These are phyloP conservation scores for Cunninghamia lanceolata DNA, from an alignment of 75 land plant genomes.

Conservation along the genomic window DNA sequence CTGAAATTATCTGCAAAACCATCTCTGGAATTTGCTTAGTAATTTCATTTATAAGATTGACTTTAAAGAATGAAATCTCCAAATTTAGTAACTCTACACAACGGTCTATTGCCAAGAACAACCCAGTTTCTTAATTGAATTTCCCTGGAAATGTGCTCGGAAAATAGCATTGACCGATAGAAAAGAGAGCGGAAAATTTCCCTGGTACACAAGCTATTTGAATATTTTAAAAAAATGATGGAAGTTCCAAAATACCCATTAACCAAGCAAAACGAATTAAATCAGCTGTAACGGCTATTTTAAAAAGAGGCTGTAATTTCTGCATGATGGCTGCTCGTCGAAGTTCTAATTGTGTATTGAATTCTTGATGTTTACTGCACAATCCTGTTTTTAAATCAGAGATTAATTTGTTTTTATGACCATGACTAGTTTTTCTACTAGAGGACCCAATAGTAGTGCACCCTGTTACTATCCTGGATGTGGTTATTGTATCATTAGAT, in stretches of 20 bases:
- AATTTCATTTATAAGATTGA: no score
- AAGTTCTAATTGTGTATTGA: neutral
- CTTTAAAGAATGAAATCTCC: neutral
- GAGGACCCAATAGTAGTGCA: no score
- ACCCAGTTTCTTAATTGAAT: neutral
- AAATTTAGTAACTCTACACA: neutral
- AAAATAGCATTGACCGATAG: neutral
- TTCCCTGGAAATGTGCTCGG: neutral
- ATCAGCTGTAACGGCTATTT: no score
- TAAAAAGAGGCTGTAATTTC: neutral
- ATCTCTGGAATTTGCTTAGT: neutral
- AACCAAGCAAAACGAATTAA: no score
- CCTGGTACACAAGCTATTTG: no score
- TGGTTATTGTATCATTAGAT: no score
- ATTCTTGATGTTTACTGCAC: neutral
- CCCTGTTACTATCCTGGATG: no score
- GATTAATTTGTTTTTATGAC: no score
- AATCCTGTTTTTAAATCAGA: no score
- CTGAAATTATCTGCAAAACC: neutral
- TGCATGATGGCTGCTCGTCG: neutral
- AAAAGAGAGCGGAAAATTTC: neutral
- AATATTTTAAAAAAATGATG: no score
- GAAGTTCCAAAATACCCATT: no score
- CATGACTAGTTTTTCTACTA: no score
- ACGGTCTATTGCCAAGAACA: neutral